Conservation (phyloP, 768 basidiomycete genomes). For the Boletus subparvulus region DNA sequence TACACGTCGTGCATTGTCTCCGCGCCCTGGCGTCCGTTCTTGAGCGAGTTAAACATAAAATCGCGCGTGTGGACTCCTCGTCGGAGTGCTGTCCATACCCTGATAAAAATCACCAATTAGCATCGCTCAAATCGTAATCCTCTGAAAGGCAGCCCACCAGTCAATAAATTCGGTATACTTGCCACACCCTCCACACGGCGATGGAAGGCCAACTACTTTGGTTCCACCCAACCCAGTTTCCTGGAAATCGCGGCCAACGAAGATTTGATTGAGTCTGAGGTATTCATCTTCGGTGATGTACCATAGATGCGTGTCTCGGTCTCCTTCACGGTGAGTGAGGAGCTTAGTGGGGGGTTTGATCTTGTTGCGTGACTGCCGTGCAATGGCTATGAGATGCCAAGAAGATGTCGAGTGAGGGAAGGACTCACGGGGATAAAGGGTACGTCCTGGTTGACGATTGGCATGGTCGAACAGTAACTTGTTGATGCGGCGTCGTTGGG, state of each 20-base stretch:
- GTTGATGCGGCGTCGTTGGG: not conserved
- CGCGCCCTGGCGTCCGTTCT: slow-evolving; percentile 11
- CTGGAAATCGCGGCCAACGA: slow-evolving; percentile 12
- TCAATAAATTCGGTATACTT: slow-evolving; percentile 19
- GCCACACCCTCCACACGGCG: slow-evolving; percentile 8
- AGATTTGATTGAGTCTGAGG: slow-evolving; percentile 13
- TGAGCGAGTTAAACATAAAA: slow-evolving; percentile 19
- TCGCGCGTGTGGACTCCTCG: slow-evolving; percentile 18
- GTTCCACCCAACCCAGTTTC: slow-evolving; percentile 14
- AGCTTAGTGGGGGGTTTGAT: slow-evolving; percentile 9
- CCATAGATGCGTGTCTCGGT: slow-evolving; percentile 5
- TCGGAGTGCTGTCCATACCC: slow-evolving; percentile 19
- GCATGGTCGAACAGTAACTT: not conserved
- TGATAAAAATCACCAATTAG: not conserved
- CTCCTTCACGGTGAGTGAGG: not conserved
- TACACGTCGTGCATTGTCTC: slow-evolving; percentile 21
- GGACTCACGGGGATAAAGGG: slow-evolving; percentile 7
- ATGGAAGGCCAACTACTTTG: slow-evolving; percentile 11
- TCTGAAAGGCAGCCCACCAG: not conserved
- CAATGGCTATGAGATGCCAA: not conserved
- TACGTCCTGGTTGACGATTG: slow-evolving; percentile 6
- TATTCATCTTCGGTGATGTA: slow-evolving; percentile 21
- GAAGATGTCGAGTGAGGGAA: not conserved
- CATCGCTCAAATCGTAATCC: not conserved
- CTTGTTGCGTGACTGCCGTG: slow-evolving; percentile 4